Conservation (phyloP, 139 green algal genomes). For the Chlorella sp. region DNA sequence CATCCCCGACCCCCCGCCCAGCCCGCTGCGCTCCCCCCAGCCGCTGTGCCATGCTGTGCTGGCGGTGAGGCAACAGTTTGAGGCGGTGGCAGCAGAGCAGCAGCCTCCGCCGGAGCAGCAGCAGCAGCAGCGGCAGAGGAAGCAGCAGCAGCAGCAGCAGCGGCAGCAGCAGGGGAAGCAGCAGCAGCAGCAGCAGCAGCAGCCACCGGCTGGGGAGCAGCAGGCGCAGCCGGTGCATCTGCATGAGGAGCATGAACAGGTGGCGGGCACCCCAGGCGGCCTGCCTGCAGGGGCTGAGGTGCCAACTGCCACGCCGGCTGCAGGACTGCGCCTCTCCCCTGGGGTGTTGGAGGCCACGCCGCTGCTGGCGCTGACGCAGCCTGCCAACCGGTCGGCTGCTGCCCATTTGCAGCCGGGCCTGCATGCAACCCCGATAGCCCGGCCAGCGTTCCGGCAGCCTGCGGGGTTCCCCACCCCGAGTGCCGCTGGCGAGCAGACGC, state of each 20-base stretch:
- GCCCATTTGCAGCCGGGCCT: not conserved
- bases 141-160: not conserved
- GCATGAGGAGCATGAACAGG: not conserved
- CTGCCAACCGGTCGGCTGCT: not conserved
- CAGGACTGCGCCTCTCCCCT: not conserved
- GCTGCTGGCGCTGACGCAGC: slow-evolving; percentile 24
- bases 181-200: not conserved
- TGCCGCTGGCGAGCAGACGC: not conserved
- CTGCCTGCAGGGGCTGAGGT: too few species aligned
- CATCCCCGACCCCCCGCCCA: slow-evolving; percentile 59
- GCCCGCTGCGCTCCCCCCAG: slow-evolving; percentile 58
- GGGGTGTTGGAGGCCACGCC: slow-evolving; percentile 2
- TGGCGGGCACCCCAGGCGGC: not conserved
- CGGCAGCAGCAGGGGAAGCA: not conserved
- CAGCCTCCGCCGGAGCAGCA: not conserved
- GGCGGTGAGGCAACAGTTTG: slow-evolving; percentile 28
- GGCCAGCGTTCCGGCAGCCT: not conserved
- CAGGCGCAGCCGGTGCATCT: not conserved
- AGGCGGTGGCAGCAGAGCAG: slow-evolving; percentile 3
- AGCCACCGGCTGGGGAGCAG: not conserved
- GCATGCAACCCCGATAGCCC: not conserved
- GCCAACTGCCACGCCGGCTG: not conserved
- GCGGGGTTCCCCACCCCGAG: too few species aligned
- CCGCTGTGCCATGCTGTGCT: slow-evolving; percentile 28
- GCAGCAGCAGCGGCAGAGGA: not conserved